Percentiles rank a stretch among this genome's conserved stretches.
These are phyloP conservation scores for Cladophialophora yegresii DNA, from an alignment of 2,329 filamentous ascomycete genomes.

Conservation along the genomic window DNA sequence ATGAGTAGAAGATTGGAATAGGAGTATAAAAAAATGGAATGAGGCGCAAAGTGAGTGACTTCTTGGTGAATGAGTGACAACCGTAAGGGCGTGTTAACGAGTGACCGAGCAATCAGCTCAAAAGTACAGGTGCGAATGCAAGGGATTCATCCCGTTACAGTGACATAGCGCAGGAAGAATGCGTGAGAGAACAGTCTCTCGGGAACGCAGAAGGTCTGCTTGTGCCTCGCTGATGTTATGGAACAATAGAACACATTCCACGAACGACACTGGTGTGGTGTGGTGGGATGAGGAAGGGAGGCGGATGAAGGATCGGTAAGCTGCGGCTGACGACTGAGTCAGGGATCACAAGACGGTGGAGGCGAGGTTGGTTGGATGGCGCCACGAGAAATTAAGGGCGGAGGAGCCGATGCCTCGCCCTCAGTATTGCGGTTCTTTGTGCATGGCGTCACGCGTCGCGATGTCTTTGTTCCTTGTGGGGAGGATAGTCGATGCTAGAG, in stretches of 20 bases:
- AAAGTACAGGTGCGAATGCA: slow-evolving; percentile 5
- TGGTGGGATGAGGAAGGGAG: slow-evolving; percentile 5
- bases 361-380: slow-evolving; percentile 7
- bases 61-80: slow-evolving; percentile 12
- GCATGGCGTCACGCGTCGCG: not conserved
- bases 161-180: slow-evolving; percentile 7
- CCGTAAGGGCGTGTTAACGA: slow-evolving; percentile 11
- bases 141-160: slow-evolving; percentile 15
- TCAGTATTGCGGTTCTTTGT: not conserved
- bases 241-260: slow-evolving; percentile 5
- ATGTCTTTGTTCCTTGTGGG: not conserved
- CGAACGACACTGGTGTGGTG: not conserved
- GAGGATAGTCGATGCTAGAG: not conserved
- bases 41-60: slow-evolving; percentile 7
- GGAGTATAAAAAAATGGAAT: not conserved
- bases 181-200: not conserved
- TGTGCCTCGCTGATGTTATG: not conserved
- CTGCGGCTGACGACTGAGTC: not conserved
- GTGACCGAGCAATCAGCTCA: slow-evolving; percentile 12
- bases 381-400: slow-evolving; percentile 17
- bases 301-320: not conserved
- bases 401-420: not conserved
- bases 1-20: not conserved
- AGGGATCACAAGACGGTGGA: not conserved
- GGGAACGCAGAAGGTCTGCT: slow-evolving; percentile 11